Conservation (phyloP, 225 moss, liverwort and hornwort genomes). For the Bryoerythrophyllum caledonicum region DNA sequence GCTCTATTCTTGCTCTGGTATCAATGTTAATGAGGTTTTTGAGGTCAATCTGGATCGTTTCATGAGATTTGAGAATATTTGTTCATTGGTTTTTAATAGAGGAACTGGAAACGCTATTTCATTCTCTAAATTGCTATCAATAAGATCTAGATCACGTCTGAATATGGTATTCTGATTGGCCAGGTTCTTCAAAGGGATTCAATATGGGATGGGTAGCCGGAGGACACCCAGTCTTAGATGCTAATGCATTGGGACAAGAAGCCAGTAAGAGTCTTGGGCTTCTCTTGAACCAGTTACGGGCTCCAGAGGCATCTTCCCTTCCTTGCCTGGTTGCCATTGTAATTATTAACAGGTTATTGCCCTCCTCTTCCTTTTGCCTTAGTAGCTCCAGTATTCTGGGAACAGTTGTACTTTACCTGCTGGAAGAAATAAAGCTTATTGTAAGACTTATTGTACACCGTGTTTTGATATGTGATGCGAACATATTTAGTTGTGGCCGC, state of each 20-base stretch:
- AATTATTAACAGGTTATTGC: constrained; percentile 92
- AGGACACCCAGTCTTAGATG: constrained; percentile 92
- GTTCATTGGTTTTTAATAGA: background rate
- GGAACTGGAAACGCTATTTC: constrained; percentile 17
- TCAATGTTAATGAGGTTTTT: constrained; percentile 5
- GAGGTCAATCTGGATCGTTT: constrained; percentile 10
- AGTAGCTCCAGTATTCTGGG: constrained; percentile 47
- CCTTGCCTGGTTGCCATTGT: constrained; percentile 99
- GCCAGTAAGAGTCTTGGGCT: constrained; percentile 95
- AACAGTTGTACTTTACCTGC: constrained; percentile 49
- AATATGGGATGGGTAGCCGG: constrained; percentile 97
- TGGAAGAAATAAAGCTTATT: constrained; percentile 55
- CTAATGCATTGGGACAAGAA: constrained; percentile 95
- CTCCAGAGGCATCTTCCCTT: constrained; percentile 88
- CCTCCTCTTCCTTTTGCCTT: constrained; percentile 45
- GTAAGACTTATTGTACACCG: constrained; percentile 28
- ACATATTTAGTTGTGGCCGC: constrained; percentile 24
- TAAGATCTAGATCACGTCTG: background rate
- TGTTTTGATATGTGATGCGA: constrained; percentile 26
- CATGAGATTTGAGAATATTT: background rate
- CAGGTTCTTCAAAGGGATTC: constrained; percentile 77
- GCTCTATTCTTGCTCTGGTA: constrained; percentile 18
- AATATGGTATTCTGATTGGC: constrained; percentile 16
- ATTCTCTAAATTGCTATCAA: constrained; percentile 1
- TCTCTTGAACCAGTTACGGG: constrained; percentile 88